Conservation (phyloP, 495 filamentous ascomycete genomes). For the Aspergillus baeticus region DNA sequence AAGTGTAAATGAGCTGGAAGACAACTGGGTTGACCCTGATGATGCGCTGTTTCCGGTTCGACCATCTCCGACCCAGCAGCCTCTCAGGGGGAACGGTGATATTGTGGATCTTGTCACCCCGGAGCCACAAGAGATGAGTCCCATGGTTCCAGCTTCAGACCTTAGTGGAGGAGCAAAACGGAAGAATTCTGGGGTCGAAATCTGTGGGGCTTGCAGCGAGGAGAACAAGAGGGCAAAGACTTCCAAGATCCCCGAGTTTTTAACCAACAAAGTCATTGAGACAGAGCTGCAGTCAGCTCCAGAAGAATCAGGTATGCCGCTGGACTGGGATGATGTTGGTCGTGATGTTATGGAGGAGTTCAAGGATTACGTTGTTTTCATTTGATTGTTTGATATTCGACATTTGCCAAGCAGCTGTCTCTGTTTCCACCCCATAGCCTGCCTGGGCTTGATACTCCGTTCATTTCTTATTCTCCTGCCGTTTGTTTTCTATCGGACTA, state of each 20-base stretch:
- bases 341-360: slow-evolving; percentile 36
- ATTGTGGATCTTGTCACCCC: slow-evolving; percentile 1
- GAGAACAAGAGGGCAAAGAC: background rate
- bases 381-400: slow-evolving; percentile 12
- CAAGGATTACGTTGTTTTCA: slow-evolving; percentile 39
- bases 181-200: background rate
- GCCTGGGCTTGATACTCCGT: background rate
- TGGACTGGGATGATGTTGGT: slow-evolving; percentile 36
- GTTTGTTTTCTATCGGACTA: too few species aligned
- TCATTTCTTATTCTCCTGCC: background rate
- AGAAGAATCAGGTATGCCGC: slow-evolving; percentile 5
- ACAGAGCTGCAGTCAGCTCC: background rate
- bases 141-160: background rate
- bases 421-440: background rate
- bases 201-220: background rate
- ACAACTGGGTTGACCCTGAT: background rate
- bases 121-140: background rate
- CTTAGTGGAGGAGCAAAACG: background rate
- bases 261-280: background rate
- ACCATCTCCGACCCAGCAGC: background rate
- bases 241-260: background rate
- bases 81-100: background rate
- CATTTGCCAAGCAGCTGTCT: background rate
- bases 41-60: background rate
- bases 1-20: background rate